Percentiles rank a stretch among this genome's conserved stretches.
phyloP scores from a whole-genome alignment of 257 asterid genomes.

The Primulina huaijiensis region DNA sequence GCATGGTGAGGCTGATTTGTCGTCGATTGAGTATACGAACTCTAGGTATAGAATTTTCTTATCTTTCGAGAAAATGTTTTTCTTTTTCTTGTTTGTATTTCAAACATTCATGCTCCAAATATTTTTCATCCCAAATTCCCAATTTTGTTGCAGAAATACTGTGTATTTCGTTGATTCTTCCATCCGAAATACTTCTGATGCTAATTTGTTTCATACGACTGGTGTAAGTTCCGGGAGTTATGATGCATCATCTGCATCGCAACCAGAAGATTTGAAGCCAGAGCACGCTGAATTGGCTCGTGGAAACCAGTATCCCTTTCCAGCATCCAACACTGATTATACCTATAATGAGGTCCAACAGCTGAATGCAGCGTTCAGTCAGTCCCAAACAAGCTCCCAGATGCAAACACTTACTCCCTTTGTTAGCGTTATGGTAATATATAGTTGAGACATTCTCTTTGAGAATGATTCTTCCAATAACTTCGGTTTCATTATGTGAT shows the following conservation, averaged over 20 bases:
- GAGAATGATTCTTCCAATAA: not conserved
- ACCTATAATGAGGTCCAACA: constrained; percentile 40
- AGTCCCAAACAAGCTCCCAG: constrained; percentile 41
- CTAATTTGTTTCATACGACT: constrained; percentile 44
- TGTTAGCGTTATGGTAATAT: constrained; percentile 37
- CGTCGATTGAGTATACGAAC: constrained; percentile 49
- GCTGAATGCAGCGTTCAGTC: constrained; percentile 31
- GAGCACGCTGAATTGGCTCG: constrained; percentile 58
- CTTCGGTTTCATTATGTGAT: not conserved
- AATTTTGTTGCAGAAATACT: constrained; percentile 49
- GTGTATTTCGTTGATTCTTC: constrained; percentile 66
- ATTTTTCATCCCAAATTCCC: constrained; percentile 21
- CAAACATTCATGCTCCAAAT: not conserved
- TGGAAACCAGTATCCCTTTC: constrained; percentile 53
- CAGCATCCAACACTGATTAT: constrained; percentile 54
- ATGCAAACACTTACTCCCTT: constrained; percentile 38
- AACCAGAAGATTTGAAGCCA: constrained; percentile 50
- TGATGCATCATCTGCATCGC: constrained; percentile 64
- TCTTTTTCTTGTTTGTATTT: constrained; percentile 1
- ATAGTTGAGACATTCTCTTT: not conserved
- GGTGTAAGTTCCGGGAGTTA: constrained; percentile 45
- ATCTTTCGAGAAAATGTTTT: constrained; percentile 8
- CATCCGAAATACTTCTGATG: constrained; percentile 48
- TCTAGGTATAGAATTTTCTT: constrained; percentile 43
- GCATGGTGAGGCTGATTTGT: constrained; percentile 41